Base-by-base conservation (phyloP, 345 rosid species). In the Brassica napus region DNA sequence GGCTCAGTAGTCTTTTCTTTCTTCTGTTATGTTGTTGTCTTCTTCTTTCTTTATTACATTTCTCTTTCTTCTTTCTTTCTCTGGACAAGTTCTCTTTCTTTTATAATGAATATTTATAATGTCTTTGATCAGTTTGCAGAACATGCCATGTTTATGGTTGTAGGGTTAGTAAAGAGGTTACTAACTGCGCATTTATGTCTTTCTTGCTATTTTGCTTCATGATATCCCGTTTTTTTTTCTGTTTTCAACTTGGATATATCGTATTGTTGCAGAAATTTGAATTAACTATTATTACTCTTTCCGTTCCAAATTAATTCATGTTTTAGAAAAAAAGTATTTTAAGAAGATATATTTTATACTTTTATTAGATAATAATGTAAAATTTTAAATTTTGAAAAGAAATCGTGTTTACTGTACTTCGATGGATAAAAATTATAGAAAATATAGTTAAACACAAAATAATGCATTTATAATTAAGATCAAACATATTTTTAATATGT, bases 121-220 rank as follows among this genome's bases (percentile, higher is more conserved):
- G 18, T 28, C 64, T 73, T 62, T 60, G 18, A 44, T 31, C 69
- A 37, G 62, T 8, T 42, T 63, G 34, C 52, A 74, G 52, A 62
- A 74, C 59, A 49, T 35, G 66, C 7, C 69, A 79, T 74, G 71
- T 68, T 49, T 68, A 70, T 72, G 82, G 77, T 32, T 73, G 31
- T 80, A 63, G 79, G 60, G 72, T 31, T 70, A 75, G 68, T 63
- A 66, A 66, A 39, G 76, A 52, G 65, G 66, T 75, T 74, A 16
- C 15, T 24, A 60, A 79, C 77, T 59, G 63, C 15, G 72, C 5
- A 37, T 28, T 55, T 28, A 42, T 37, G 59, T 44, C 54, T 12
- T 11, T 44, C 54, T 44, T 12, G 6, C 14, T 44, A n/a, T 44
- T 52, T 52, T n/a, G 57, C 21, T 52, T 52, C 5, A n/a, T 14